These are phyloP conservation scores for Dispira simplex DNA, from an alignment of 192 early-diverging fungal genomes.

Conservation along the genomic window DNA sequence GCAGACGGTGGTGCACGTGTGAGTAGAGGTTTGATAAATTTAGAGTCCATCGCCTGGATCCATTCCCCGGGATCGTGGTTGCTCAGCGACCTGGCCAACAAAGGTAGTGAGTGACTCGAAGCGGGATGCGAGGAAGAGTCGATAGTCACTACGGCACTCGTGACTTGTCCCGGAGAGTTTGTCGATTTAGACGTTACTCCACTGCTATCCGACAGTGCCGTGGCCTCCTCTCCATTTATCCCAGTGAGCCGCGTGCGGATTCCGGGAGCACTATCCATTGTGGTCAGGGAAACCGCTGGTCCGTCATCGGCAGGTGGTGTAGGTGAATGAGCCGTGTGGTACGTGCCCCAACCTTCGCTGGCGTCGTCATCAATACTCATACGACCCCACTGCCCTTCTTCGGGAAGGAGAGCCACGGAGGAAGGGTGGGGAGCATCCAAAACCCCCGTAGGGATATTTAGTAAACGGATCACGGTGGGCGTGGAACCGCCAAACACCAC, in stretches of 20 bases:
- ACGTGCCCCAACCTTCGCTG: too few species aligned
- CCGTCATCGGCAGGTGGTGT: too few species aligned
- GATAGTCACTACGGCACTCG: neutral
- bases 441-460: constrained; percentile 65
- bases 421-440: too few species aligned
- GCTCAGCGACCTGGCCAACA: too few species aligned
- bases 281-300: too few species aligned
- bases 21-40: constrained; percentile 9
- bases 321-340: too few species aligned
- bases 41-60: constrained; percentile 1
- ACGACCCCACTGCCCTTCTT: too few species aligned
- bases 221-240: neutral
- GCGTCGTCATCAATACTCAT: too few species aligned
- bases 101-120: neutral
- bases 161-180: neutral
- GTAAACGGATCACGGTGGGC: constrained; percentile 54
- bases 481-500: constrained; percentile 87
- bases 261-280: too few species aligned
- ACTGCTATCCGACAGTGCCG: neutral
- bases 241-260: neutral
- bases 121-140: neutral
- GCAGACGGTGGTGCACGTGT: neutral
- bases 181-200: neutral
- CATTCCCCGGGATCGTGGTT: neutral
- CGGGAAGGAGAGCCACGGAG: too few species aligned